Evolutionary conservation across 2,329 filamentous ascomycete species (phyloP).

Genomic region (Aspergillus spinulosporus): DNA sequence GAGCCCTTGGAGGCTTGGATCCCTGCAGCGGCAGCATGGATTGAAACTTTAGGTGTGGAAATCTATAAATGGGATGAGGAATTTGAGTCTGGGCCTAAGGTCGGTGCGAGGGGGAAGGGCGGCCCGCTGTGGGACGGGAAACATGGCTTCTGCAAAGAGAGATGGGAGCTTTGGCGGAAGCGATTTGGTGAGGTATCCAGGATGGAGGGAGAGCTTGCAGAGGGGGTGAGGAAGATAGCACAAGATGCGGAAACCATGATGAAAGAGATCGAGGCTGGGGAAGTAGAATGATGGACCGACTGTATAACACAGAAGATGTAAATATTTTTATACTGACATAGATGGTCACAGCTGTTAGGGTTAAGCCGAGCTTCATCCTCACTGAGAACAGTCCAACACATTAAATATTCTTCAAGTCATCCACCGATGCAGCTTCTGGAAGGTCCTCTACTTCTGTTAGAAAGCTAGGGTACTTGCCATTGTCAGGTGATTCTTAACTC

Average conservation of each 20-base stretch:
- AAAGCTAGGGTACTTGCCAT: too few species aligned
- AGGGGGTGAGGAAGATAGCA: constrained; percentile 5
- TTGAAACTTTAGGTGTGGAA: constrained; percentile 16
- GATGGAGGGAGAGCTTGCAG: not conserved
- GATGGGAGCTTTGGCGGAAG: constrained; percentile 17
- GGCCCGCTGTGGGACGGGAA: constrained; percentile 18
- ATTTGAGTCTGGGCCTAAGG: not conserved
- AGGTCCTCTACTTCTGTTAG: too few species aligned
- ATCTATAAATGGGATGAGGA: constrained; percentile 21
- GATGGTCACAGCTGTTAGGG: not conserved
- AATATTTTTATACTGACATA: not conserved
- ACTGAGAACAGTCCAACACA: not conserved
- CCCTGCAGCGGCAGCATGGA: constrained; percentile 18
- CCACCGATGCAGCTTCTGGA: too few species aligned
- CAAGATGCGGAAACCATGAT: constrained; percentile 15
- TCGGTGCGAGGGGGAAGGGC: constrained; percentile 8
- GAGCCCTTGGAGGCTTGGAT: constrained; percentile 10
- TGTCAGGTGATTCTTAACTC: too few species aligned
- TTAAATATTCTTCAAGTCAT: not conserved
- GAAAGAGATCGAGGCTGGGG: constrained; percentile 16
- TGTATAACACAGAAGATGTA: not conserved
- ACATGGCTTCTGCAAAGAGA: constrained; percentile 16
- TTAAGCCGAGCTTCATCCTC: not conserved
- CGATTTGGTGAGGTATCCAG: constrained; percentile 14
- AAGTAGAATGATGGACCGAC: constrained; percentile 1